These are phyloP conservation scores for Ettlia oleoabundans DNA, from an alignment of 139 green algal species.

Conservation along the genomic window DNA sequence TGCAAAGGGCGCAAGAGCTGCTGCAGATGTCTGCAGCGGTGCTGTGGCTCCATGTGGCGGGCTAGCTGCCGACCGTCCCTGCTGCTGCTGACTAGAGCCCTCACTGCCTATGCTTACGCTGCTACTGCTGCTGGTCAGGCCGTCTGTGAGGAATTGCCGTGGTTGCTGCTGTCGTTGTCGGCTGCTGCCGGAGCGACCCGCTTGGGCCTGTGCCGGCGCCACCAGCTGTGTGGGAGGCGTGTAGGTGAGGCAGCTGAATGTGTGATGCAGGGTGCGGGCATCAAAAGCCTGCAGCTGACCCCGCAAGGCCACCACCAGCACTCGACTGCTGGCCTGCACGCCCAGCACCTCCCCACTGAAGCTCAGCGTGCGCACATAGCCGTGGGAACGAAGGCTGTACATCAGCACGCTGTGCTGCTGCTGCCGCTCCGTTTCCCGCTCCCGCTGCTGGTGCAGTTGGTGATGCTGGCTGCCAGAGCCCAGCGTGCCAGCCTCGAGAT, in stretches of 20 bases:
- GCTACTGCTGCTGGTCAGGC: background rate
- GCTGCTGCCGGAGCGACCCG: background rate
- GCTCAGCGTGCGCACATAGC: slow-evolving; percentile 34
- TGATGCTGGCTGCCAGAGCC: too few relatives aligned
- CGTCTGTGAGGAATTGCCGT: slow-evolving; percentile 14
- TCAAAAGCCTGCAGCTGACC: slow-evolving; percentile 63
- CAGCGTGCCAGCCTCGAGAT: too few relatives aligned
- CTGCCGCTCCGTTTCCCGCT: background rate
- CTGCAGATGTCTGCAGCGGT: too few relatives aligned
- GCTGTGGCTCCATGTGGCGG: background rate
- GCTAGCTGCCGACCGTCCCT: background rate
- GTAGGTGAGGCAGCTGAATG: slow-evolving; percentile 66
- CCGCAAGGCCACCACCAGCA: slow-evolving; percentile 48
- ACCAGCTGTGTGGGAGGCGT: slow-evolving; percentile 13
- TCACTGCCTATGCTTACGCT: background rate
- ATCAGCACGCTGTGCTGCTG: slow-evolving; percentile 34
- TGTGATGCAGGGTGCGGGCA: slow-evolving; percentile 46
- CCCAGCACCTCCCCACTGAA: slow-evolving; percentile 40
- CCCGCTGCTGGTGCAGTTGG: background rate
- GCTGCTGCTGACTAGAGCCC: background rate
- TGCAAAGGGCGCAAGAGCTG: slow-evolving; percentile 42
- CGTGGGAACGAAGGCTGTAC: slow-evolving; percentile 51
- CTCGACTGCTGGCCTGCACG: slow-evolving; percentile 27
- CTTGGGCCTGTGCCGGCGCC: background rate
- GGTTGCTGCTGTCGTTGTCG: background rate